phyloP scores from a whole-genome alignment of 2,329 filamentous ascomycete genomes.

The Fusarium piperis region DNA sequence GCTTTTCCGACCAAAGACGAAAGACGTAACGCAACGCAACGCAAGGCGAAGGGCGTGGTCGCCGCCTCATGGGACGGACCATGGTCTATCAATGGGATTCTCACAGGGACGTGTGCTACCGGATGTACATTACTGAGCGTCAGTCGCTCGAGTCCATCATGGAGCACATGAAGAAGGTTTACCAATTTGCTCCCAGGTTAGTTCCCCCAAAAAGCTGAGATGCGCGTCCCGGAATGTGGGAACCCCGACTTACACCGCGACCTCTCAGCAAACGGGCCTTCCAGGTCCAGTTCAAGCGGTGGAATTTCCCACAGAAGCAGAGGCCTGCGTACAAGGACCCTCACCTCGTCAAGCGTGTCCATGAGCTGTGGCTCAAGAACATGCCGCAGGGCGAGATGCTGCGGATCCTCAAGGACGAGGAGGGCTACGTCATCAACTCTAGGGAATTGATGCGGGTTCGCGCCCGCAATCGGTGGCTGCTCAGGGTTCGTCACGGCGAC shows the following conservation, averaged over 20 bases:
- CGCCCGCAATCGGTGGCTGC: conserved; percentile 72
- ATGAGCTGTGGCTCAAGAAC: conserved; percentile 82
- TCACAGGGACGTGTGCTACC: conserved; percentile 55
- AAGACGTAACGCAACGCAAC: conserved; percentile 2
- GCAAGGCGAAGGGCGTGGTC: conserved; percentile 17
- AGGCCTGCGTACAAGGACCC: conserved; percentile 76
- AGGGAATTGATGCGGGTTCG: conserved; percentile 77
- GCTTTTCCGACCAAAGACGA: conserved; percentile 40
- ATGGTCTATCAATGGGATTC: conserved; percentile 61
- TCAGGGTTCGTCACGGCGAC: conserved; percentile 70
- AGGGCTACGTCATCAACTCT: conserved; percentile 76
- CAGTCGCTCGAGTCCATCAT: conserved; percentile 79
- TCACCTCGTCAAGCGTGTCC: conserved; percentile 73
- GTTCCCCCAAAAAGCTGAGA: background rate
- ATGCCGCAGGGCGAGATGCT: conserved; percentile 79
- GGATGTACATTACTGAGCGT: conserved; percentile 81
- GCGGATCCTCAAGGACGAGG: conserved; percentile 71
- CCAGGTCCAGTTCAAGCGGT: conserved; percentile 79
- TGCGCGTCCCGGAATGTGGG: background rate
- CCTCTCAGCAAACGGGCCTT: conserved; percentile 75
- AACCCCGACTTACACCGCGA: conserved; percentile 12
- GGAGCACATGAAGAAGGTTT: conserved; percentile 70
- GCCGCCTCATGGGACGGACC: conserved; percentile 26
- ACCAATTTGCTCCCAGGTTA: conserved; percentile 73
- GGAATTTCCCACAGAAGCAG: conserved; percentile 81